phyloP scores from a whole-genome alignment of 2,329 filamentous ascomycete species.

The Fusarium continuum region DNA sequence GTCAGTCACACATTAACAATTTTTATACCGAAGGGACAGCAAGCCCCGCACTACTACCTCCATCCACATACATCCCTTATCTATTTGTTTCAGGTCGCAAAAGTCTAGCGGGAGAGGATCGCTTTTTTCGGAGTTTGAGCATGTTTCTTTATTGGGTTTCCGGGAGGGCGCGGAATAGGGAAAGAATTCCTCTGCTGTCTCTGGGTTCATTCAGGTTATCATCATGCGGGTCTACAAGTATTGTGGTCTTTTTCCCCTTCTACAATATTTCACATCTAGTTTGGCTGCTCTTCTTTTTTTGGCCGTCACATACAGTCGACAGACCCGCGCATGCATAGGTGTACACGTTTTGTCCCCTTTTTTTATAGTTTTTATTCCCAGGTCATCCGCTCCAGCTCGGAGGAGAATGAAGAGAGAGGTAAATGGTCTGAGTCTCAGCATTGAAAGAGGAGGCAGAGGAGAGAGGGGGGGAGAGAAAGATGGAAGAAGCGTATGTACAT shows the following conservation, averaged over 20 bases:
- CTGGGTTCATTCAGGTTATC: constrained; percentile 2
- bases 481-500: constrained; percentile 23
- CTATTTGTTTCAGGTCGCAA: constrained; percentile 16
- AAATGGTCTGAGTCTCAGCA: not conserved
- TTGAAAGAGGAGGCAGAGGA: constrained; percentile 1
- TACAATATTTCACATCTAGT: not conserved
- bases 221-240: not conserved
- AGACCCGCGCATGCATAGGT: constrained; percentile 12
- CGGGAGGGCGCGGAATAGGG: constrained; percentile 6
- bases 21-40: not conserved
- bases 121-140: constrained; percentile 25
- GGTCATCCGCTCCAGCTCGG: not conserved
- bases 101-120: constrained; percentile 33
- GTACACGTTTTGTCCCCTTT: constrained; percentile 26
- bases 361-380: not conserved
- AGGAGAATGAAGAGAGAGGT: not conserved
- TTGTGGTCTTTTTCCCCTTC: not conserved
- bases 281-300: not conserved
- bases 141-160: constrained; percentile 11
- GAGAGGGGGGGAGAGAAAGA: not conserved
- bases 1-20: not conserved
- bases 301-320: constrained; percentile 5
- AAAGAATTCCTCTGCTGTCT: constrained; percentile 19
- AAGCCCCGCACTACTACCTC: not conserved
- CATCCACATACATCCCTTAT: constrained; percentile 5